A percentile compares a stretch with the other conserved stretches of the same genome.
phyloP scores from a whole-genome alignment of 2,329 filamentous ascomycete species.

The Hypoxylon sp. region DNA sequence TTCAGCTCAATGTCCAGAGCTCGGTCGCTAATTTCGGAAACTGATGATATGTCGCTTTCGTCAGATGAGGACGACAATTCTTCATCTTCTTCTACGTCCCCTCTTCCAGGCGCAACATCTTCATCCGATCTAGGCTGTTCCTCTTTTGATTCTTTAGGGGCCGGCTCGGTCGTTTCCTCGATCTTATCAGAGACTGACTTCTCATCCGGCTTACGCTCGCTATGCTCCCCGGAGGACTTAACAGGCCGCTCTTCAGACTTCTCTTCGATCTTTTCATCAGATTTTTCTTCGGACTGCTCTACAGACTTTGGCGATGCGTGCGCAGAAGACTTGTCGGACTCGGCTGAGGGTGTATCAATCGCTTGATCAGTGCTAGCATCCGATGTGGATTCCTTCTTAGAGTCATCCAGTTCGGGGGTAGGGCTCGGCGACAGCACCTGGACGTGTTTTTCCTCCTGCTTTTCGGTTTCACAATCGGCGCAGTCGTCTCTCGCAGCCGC shows the following conservation, averaged over 20 bases:
- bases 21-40: constrained; percentile 56
- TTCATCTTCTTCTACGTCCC: constrained; percentile 33
- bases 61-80: constrained; percentile 37
- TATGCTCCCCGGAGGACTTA: constrained; percentile 27
- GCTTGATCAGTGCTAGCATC: constrained; percentile 31
- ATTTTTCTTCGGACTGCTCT: constrained; percentile 44
- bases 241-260: constrained; percentile 44
- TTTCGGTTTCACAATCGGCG: constrained; percentile 11
- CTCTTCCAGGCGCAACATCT: neutral
- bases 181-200: constrained; percentile 29
- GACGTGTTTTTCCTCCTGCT: constrained; percentile 51
- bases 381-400: constrained; percentile 26
- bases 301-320: constrained; percentile 15
- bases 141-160: constrained; percentile 3
- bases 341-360: constrained; percentile 33
- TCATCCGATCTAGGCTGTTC: neutral
- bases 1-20: constrained; percentile 54
- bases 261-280: constrained; percentile 13
- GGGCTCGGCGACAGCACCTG: constrained; percentile 47
- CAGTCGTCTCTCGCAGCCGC: constrained; percentile 37
- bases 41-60: constrained; percentile 49
- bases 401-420: constrained; percentile 27
- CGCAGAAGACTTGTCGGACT: constrained; percentile 26
- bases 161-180: constrained; percentile 26
- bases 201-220: constrained; percentile 25